Evolutionary conservation across 495 filamentous ascomycete species (phyloP), one percentile per base, ranked within the genome.

Genomic region (Venustampulla echinocandica): DNA sequence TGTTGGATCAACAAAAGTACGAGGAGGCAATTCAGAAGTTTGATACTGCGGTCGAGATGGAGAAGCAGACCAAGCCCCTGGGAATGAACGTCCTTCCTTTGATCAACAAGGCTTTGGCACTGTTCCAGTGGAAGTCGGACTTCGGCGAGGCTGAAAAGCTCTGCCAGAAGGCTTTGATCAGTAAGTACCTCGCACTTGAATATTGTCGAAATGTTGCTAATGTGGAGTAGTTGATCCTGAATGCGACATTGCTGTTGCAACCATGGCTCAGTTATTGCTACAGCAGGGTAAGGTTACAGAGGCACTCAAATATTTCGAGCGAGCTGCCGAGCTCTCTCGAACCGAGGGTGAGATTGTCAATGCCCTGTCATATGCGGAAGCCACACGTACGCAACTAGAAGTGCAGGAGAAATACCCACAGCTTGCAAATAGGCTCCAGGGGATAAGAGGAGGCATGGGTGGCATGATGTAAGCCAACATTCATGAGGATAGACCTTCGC

Each of bases 391-490:
- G 45, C 92, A 99, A 68, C 74, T 99, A 30, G 85, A 96, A 70
- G 92, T 98, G 13, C 90, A 96, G 69, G 86, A 96, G 69, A 93
- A 95, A 66, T 97, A 98, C 60, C 92, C 92, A n/a, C 81, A 93
- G 64, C 78, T 98, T 22, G 87, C 88, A 10, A 81, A 71, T 44
- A 82, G 85, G 57, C 75, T 98, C 44, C 81, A 85, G 47, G 76
- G 81, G 35, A 87, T 93, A 80, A 60, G 57, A 30, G 57, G 52
- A 24, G 50, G 50, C 36, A 44, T 55, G 6, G 47, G n/a, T 5
- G 17, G 46, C 3, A 53, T 51, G 54, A 58, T 50, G 42, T 61
- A 50, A 40, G 22, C 5, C 5, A n/a, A 6, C 4, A 14, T 7
- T 35, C n/a, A n/a, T 14, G 33, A 35, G 33, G 18, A 7, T 14